Percentiles rank a stretch among this genome's conserved stretches.
These are phyloP conservation scores for Podospora pseudoanserina DNA, from an alignment of 495 filamentous ascomycete species.

Conservation along the genomic window DNA sequence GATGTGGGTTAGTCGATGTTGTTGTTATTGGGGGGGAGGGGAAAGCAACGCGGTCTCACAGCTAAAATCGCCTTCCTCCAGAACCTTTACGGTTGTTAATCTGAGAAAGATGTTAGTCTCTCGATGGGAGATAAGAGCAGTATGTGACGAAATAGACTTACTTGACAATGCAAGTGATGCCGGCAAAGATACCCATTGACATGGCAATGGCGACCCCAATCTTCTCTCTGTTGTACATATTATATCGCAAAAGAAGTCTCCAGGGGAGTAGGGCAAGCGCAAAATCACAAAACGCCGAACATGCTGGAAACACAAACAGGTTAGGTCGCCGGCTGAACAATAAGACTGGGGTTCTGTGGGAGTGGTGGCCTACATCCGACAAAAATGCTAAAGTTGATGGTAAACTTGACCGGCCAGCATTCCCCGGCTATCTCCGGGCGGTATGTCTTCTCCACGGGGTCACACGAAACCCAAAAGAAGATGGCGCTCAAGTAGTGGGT, in stretches of 20 bases:
- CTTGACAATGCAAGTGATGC: slow-evolving; percentile 28
- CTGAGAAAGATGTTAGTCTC: not conserved
- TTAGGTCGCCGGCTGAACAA: not conserved
- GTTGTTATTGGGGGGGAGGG: not conserved
- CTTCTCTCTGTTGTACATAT: slow-evolving; percentile 32
- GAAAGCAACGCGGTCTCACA: slow-evolving; percentile 21
- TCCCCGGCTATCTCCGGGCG: slow-evolving; percentile 21
- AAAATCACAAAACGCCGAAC: slow-evolving; percentile 28
- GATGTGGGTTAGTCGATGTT: not conserved
- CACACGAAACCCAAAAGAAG: slow-evolving; percentile 39
- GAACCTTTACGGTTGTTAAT: slow-evolving; percentile 17
- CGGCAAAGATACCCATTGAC: slow-evolving; percentile 32
- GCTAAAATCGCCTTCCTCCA: slow-evolving; percentile 24
- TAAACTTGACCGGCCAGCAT: slow-evolving; percentile 33
- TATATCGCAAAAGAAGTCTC: slow-evolving; percentile 24
- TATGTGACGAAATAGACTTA: not conserved
- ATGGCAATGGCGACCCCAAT: slow-evolving; percentile 31
- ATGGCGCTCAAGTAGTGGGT: slow-evolving; percentile 38
- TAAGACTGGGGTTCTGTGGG: not conserved
- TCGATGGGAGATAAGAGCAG: not conserved
- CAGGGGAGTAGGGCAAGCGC: slow-evolving; percentile 27
- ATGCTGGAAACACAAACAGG: slow-evolving; percentile 19
- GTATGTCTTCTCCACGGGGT: slow-evolving; percentile 38
- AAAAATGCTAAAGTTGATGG: slow-evolving; percentile 16
- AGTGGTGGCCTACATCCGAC: slow-evolving; percentile 15